Base-by-base conservation (phyloP, 805 yeast species). In the Lipomyces anomalus region DNA sequence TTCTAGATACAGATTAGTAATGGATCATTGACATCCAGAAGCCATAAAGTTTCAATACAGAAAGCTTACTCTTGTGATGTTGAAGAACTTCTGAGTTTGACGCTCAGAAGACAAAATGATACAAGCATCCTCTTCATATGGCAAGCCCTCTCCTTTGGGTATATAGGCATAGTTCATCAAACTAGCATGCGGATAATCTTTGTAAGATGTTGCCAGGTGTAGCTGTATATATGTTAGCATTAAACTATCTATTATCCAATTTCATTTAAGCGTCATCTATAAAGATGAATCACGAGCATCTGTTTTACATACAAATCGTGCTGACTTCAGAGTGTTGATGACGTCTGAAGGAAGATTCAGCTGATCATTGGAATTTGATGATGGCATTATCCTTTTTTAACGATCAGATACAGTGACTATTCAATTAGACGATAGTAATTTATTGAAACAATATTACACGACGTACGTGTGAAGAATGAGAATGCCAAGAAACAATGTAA, bases 161-260 rank as follows among this genome's bases (percentile, higher is more conserved):
- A 82, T 65, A 61, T 79, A 85, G 3, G 89, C 80, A 65, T 85
- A 90, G 66, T 86, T 90, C 97, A 90, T 90, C 52, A 90, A 71
- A 17, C 92, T 77, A 2, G 88, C 95, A 50, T 89, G 92, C 4
- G 97, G 97, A 37, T 78, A 64, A 56, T 82, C 72, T 36, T 84
- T 74, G 42, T 71, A 68, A 48, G 87, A 76, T 1, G 97, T 90
- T 2, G 90, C 97, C 38, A 89, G 70, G 63, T 89, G 97, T 33
- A 89, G 78, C 62, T 71, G 62, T 58, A 16, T 22, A 18, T 13
- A 26, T 9, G 11, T 9, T 13, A 13, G 30, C 30, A n/a, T n/a
- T n/a, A n/a, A n/a, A n/a, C n/a, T n/a, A n/a, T n/a, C n/a, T n/a
- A n/a, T n/a, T n/a, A n/a, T n/a, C n/a, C n/a, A n/a, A n/a, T n/a